Conservation (phyloP, 805 yeast species). For the Metschnikowia anglica region DNA sequence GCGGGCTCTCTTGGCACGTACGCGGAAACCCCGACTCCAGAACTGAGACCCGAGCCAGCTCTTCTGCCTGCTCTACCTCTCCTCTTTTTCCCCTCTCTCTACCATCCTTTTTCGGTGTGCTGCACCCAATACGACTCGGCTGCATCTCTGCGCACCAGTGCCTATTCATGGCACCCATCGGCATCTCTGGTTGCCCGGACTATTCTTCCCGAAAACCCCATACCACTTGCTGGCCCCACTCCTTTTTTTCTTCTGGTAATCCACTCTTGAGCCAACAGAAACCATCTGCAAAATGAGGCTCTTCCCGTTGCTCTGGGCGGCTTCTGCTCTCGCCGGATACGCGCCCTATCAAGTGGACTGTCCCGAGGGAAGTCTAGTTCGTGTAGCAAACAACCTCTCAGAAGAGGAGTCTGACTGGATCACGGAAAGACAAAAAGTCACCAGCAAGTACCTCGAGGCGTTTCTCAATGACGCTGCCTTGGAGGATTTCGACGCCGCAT, state of each 20-base stretch:
- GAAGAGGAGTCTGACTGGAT: conserved; percentile 18
- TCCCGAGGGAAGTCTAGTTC: conserved; percentile 16
- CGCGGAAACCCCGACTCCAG: no score
- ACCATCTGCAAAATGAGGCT: conserved; percentile 8
- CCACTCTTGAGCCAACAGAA: background rate
- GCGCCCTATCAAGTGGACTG: conserved; percentile 21
- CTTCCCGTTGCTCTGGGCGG: conserved; percentile 12
- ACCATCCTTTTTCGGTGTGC: background rate
- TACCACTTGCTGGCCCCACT: background rate
- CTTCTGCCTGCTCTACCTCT: background rate
- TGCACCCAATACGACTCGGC: background rate
- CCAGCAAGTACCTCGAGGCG: conserved; percentile 44
- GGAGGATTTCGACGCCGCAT: conserved; percentile 47
- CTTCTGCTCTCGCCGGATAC: conserved; percentile 20
- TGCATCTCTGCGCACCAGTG: background rate
- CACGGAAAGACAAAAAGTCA: conserved; percentile 31
- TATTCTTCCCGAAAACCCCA: background rate
- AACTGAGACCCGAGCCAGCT: background rate
- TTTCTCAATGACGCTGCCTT: conserved; percentile 48
- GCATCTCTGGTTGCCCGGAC: background rate
- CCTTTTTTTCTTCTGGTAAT: background rate
- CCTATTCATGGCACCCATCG: background rate
- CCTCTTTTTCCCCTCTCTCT: background rate
- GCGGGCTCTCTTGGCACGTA: no score
- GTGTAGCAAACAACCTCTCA: conserved; percentile 15